Base-by-base conservation (phyloP, 129 eudicot species). In the Gnaphalium uliginosum region DNA sequence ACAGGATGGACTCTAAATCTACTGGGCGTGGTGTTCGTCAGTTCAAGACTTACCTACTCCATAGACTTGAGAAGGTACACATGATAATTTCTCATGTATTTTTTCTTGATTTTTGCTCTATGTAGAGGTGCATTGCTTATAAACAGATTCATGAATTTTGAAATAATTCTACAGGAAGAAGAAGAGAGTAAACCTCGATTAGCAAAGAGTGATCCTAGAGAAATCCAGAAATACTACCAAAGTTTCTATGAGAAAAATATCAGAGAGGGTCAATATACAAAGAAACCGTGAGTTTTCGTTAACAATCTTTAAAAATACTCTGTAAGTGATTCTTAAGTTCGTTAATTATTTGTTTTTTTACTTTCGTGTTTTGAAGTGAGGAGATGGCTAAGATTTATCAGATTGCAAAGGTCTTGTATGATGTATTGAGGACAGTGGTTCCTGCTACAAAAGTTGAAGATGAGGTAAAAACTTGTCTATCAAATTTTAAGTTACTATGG, bases 11-110 rank as follows among this genome's bases (percentile, higher is more conserved):
- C 69, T 79, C 83, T 60, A 86, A 73, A 29, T 95, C 99, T 69
- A 87, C 78, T 79, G 97, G 99, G 27, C 89, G 99, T 53, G 96
- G 97, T 51, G 96, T 89, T 82, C 90, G 97, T 2, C 99, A 95
- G 68, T 95, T 95, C 75, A 95, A 95, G 87, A 95, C 99, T 24
- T 91, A 89, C 79, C 81, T 95, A 74, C 76, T 95, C 60, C 90
- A 84, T 80, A 91, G 88, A 85, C 92, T 91, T 71, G 74, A 87
- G 76, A 86, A 74, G 97, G 99, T 95, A 79, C 62, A 33, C 41
- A 43, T 18, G 33, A 76, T 54, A 80, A 66, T 14, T 64, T 64
- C 24, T 64, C 14, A 64, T 26, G 24, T n/a, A 22, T 6, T 56
- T 56, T 64, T 64, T 23, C 71, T 66, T 29, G 3, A 53, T 19